These are phyloP conservation scores for Ophiostoma quercus DNA, from an alignment of 2,329 filamentous ascomycete species.

Conservation along the genomic window DNA sequence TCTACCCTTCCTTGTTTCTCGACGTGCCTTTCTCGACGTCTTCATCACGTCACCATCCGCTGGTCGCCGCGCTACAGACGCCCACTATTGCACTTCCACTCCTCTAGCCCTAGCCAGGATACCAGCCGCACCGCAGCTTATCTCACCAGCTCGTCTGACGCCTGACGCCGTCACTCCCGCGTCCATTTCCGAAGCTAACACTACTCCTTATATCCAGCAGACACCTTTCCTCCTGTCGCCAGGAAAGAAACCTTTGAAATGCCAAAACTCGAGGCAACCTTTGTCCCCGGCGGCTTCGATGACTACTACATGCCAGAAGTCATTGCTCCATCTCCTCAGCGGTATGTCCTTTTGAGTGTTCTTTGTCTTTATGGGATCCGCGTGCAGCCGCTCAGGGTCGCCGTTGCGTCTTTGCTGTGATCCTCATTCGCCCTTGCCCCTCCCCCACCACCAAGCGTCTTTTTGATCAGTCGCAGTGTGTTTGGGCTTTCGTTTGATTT, in stretches of 20 bases:
- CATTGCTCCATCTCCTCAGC: conserved; percentile 50
- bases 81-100: background rate
- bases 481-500: background rate
- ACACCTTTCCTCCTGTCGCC: conserved; percentile 1
- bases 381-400: conserved; percentile 6
- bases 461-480: conserved; percentile 1
- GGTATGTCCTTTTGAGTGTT: conserved; percentile 34
- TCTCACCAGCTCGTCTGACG: conserved; percentile 9
- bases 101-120: background rate
- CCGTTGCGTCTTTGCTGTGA: background rate
- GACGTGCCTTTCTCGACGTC: background rate
- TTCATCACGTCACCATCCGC: background rate
- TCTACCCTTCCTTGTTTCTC: background rate
- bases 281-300: conserved; percentile 51
- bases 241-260: conserved; percentile 35
- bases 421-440: conserved; percentile 19
- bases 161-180: conserved; percentile 14
- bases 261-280: conserved; percentile 48
- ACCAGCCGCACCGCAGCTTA: background rate
- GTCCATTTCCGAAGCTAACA: conserved; percentile 3
- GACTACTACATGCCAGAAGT: conserved; percentile 57
- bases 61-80: background rate
- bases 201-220: conserved; percentile 27
- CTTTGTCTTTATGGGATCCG: background rate
- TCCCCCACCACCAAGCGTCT: conserved; percentile 22